Percentiles rank a stretch among this genome's conserved stretches.
phyloP scores from a whole-genome alignment of 495 filamentous ascomycete genomes.

The Patellaria atrata region DNA sequence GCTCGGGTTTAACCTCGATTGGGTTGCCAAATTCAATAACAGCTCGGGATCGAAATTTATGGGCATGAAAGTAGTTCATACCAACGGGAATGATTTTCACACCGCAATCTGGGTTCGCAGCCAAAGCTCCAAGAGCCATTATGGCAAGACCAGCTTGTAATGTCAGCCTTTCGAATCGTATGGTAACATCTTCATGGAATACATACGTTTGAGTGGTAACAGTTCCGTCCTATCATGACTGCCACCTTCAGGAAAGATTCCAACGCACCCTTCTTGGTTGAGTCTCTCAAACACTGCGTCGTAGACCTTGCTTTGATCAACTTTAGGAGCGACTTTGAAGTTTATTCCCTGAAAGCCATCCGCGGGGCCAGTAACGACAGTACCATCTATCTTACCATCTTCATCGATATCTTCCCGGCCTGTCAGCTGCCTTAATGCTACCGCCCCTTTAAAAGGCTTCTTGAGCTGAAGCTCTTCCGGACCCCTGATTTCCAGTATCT shows the following conservation, averaged over 20 bases:
- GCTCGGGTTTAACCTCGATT: constrained; percentile 60
- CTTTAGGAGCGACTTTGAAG: constrained; percentile 82
- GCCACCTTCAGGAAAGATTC: constrained; percentile 95
- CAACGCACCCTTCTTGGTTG: constrained; percentile 71
- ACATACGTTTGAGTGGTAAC: constrained; percentile 71
- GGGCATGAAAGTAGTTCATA: constrained; percentile 99
- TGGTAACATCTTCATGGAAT: too few relatives aligned
- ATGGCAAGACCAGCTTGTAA: constrained; percentile 79
- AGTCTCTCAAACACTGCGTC: constrained; percentile 78
- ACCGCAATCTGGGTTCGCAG: constrained; percentile 77
- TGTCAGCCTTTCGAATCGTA: constrained; percentile 10
- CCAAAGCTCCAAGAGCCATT: constrained; percentile 89
- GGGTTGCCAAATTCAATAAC: constrained; percentile 92
- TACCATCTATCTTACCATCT: constrained; percentile 38
- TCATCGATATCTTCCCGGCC: constrained; percentile 54
- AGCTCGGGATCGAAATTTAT: constrained; percentile 94
- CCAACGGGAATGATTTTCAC: constrained; percentile 97
- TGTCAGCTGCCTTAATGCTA: constrained; percentile 63
- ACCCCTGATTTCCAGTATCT: constrained; percentile 64
- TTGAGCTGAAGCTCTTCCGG: constrained; percentile 75
- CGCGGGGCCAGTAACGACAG: constrained; percentile 15
- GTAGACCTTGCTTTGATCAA: constrained; percentile 88
- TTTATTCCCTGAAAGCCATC: constrained; percentile 54
- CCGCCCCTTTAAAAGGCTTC: constrained; percentile 61
- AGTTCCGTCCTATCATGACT: constrained; percentile 93